Percentiles rank a stretch among this genome's conserved stretches.
These are phyloP conservation scores for Rubia yunnanensis DNA, from an alignment of 257 asterid genomes.

Conservation along the genomic window DNA sequence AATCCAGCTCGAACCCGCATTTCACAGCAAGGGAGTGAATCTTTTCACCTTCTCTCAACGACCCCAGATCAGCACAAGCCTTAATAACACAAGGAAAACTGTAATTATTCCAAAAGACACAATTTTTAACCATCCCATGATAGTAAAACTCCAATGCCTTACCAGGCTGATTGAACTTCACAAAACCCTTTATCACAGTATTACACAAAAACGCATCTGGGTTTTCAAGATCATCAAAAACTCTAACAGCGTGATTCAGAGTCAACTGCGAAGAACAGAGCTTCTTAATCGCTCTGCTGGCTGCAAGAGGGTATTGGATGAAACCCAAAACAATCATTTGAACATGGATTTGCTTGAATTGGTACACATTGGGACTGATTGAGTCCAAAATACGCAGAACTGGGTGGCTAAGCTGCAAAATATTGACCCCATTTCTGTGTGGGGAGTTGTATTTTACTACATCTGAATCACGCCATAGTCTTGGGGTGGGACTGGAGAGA, in stretches of 20 bases:
- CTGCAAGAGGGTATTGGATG: constrained; percentile 26
- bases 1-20: constrained; percentile 30
- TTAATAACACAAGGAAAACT: constrained; percentile 28
- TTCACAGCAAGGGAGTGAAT: constrained; percentile 22
- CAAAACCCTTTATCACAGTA: constrained; percentile 21
- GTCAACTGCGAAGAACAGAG: constrained; percentile 20
- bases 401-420: constrained; percentile 26
- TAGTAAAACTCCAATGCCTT: constrained; percentile 23
- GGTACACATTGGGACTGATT: constrained; percentile 3
- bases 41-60: constrained; percentile 20
- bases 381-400: constrained; percentile 20
- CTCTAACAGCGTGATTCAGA: constrained; percentile 11
- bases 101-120: constrained; percentile 23
- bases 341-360: constrained; percentile 27
- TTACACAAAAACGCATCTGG: constrained; percentile 37
- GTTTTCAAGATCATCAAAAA: constrained; percentile 23
- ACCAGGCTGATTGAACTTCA: constrained; percentile 20
- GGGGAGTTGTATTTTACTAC: neutral
- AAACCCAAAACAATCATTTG: constrained; percentile 26
- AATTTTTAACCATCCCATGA: constrained; percentile 20
- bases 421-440: constrained; percentile 11
- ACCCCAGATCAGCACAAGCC: constrained; percentile 29
- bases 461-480: constrained; percentile 22
- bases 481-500: constrained; percentile 25
- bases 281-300: constrained; percentile 26